These are phyloP conservation scores for Neurospora cerealis DNA, from an alignment of 495 filamentous ascomycete species.

Conservation along the genomic window DNA sequence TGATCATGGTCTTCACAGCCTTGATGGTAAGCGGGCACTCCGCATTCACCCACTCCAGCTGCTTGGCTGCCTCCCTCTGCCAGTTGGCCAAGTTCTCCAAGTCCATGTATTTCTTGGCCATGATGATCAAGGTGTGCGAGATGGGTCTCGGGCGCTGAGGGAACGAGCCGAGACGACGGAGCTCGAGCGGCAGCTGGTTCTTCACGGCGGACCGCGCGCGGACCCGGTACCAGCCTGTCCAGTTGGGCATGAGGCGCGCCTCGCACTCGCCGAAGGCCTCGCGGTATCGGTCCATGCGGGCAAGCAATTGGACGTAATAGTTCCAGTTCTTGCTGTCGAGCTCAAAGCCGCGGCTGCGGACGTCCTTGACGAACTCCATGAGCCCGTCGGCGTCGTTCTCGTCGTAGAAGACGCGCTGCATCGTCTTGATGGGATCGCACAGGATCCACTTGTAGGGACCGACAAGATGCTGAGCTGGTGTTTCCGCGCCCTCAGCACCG, in stretches of 20 bases:
- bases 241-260: conserved; percentile 59
- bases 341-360: conserved; percentile 53
- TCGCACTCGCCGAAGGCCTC: conserved; percentile 63
- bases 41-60: conserved; percentile 14
- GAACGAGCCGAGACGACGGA: conserved; percentile 21
- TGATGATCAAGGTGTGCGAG: conserved; percentile 28
- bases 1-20: conserved; percentile 30
- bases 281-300: conserved; percentile 26
- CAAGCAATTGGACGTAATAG: conserved; percentile 42
- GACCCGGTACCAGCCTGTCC: conserved; percentile 53
- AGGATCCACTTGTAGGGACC: conserved; percentile 25
- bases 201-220: conserved; percentile 10
- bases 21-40: conserved; percentile 19
- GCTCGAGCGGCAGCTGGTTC: conserved; percentile 23
- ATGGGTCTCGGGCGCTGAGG: conserved; percentile 26
- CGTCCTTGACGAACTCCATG: conserved; percentile 34
- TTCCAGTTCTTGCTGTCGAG: conserved; percentile 58
- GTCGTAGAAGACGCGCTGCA: conserved; percentile 46
- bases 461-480: neutral
- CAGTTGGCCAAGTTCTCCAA: conserved; percentile 25
- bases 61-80: conserved; percentile 18
- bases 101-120: conserved; percentile 29
- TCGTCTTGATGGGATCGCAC: conserved; percentile 44
- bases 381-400: conserved; percentile 39
- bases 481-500: neutral